phyloP scores from a whole-genome alignment of 306 rosid genomes.

The Castanospermum australe region DNA sequence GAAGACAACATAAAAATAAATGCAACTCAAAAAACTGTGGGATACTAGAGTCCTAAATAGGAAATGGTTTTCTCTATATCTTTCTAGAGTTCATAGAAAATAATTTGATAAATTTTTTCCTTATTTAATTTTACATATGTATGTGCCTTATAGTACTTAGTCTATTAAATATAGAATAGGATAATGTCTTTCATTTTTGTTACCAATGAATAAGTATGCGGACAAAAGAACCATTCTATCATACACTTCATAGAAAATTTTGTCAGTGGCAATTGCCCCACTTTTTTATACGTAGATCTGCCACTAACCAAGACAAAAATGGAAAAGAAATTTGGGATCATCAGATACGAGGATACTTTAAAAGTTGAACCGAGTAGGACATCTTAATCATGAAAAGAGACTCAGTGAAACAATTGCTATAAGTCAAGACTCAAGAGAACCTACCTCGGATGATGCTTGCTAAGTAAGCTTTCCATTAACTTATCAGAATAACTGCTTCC shows the following conservation, averaged over 20 bases:
- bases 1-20: no score
- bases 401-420: neutral
- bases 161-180: neutral
- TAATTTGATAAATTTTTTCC: neutral
- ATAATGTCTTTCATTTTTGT: neutral
- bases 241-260: neutral
- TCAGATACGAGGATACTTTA: neutral
- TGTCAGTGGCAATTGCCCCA: no score
- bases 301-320: neutral
- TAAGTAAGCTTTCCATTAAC: slow-evolving; percentile 82
- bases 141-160: neutral
- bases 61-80: neutral
- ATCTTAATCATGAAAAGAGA: slow-evolving; percentile 9
- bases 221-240: neutral
- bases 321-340: slow-evolving; percentile 2
- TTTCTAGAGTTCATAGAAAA: neutral
- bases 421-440: slow-evolving; percentile 28
- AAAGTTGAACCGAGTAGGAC: neutral
- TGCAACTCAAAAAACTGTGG: no score
- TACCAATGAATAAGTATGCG: neutral
- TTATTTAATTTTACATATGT: no score
- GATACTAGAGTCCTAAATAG: neutral
- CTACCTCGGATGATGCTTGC: slow-evolving; percentile 82
- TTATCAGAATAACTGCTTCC: slow-evolving; percentile 86
- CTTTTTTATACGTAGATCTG: neutral